Percentiles rank a stretch among this genome's conserved stretches.
Evolutionary conservation across 306 rosid species (phyloP).

Genomic region (Trifolium fragiferum): DNA sequence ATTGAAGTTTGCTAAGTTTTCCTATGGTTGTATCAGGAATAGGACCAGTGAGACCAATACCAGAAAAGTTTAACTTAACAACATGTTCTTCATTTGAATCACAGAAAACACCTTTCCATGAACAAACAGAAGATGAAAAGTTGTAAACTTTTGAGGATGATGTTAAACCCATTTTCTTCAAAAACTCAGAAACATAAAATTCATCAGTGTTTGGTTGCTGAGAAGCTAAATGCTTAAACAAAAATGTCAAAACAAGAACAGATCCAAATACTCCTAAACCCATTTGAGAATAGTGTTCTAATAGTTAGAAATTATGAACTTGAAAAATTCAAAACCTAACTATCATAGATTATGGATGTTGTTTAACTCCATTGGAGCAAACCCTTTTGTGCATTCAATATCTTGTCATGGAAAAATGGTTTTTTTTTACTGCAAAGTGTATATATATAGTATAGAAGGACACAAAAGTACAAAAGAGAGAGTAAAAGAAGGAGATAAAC

Average conservation of each 20-base stretch:
- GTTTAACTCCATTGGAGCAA: conserved; percentile 20
- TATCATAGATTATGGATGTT: conserved; percentile 30
- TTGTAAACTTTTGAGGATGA: conserved; percentile 54
- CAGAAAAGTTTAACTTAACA: conserved; percentile 56
- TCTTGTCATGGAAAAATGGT: conserved; percentile 8
- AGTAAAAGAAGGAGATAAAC: conserved; percentile 21
- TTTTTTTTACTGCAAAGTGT: conserved; percentile 38
- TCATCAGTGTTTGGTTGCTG: conserved; percentile 92
- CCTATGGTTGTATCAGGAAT: conserved; percentile 85
- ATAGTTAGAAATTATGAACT: conserved; percentile 24
- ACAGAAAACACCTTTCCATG: conserved; percentile 81
- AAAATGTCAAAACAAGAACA: conserved; percentile 63
- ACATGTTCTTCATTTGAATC: conserved; percentile 60
- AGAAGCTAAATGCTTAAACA: conserved; percentile 69
- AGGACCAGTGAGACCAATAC: conserved; percentile 70
- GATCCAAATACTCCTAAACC: conserved; percentile 67
- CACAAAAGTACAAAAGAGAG: not conserved
- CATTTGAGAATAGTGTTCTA: conserved; percentile 50
- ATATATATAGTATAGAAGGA: conserved; percentile 17
- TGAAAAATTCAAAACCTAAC: conserved; percentile 47
- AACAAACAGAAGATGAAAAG: conserved; percentile 72
- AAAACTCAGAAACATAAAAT: conserved; percentile 70
- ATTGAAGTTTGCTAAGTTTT: conserved; percentile 73
- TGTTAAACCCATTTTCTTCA: conserved; percentile 56
- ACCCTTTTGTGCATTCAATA: conserved; percentile 43